Base-by-base conservation (phyloP, 148 eudicot species). In the Amaranthus hypochondriacus region DNA sequence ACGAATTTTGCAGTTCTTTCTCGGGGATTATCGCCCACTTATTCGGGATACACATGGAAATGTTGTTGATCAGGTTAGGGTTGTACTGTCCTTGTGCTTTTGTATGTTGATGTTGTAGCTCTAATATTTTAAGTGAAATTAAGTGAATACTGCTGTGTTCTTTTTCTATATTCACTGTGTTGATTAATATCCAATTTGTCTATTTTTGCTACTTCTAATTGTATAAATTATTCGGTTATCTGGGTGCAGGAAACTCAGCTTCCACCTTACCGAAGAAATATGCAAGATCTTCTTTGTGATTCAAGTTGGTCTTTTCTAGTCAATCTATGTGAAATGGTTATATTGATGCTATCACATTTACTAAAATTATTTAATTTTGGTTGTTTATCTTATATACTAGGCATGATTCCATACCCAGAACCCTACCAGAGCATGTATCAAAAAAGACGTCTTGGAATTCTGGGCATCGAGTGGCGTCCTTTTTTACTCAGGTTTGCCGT, bases 211-310 rank as follows among this genome's bases (percentile, higher is more conserved):
- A 2, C 61, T 53, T 6, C 14, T n/a, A 2, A 51, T 53, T 64
- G 62, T 64, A 14, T 13, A 2, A 57, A 58, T 8, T 50, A 12
- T 9, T 43, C 47, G 51, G 5, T 11, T 48, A 65, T 72, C 62
- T 68, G 43, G 5, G 62, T 90, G 76, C 85, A 95, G 99, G 99
- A 95, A 89, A 88, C 99, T 62, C 99, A 92, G 67, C 93, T 92
- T 79, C 87, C 78, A 68, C 97, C 99, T 9, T 86, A 90, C 69
- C 73, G 94, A 61, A 90, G 99, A 80, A 95, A 95, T 75, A 86
- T 92, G 83, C 97, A 92, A 84, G 99, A 95, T 89, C 96, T 92
- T 74, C 97, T 95, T 55, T 92, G 99, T 76, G 99, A 95, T 87
- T 84, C 97, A 84, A 85, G 99, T 95, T 75, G 81, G 86, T 82